These are phyloP conservation scores for Paramecium caudatum DNA, from an alignment of 73 alveolate genomes.

Conservation along the genomic window DNA sequence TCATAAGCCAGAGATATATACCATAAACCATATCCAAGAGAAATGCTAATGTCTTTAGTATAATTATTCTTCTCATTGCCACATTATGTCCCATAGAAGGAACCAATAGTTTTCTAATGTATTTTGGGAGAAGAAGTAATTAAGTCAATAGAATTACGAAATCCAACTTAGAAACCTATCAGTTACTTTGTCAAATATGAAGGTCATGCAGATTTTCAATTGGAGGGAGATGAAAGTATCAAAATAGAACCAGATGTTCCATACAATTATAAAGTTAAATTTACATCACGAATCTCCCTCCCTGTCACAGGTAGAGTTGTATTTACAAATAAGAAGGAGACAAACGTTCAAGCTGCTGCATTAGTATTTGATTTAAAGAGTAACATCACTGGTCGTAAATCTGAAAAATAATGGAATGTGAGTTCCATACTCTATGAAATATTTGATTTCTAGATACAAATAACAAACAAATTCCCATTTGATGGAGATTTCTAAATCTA, in stretches of 20 bases:
- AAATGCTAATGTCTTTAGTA: slow-evolving; percentile 90
- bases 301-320: slow-evolving; percentile 95
- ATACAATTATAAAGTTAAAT: slow-evolving; percentile 94
- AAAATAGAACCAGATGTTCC: slow-evolving; percentile 92
- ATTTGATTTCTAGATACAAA: slow-evolving; percentile 64
- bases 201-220: slow-evolving; percentile 84
- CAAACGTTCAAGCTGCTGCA: slow-evolving; percentile 98
- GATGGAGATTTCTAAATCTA: slow-evolving; percentile 80
- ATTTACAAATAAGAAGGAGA: slow-evolving; percentile 96
- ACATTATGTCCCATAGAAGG: slow-evolving; percentile 97
- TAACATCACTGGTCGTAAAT: slow-evolving; percentile 94
- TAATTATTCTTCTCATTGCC: slow-evolving; percentile 96
- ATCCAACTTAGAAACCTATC: slow-evolving; percentile 94
- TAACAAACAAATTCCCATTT: slow-evolving; percentile 69
- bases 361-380: slow-evolving; percentile 96
- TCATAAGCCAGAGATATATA: slow-evolving; percentile 84
- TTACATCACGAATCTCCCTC: slow-evolving; percentile 91
- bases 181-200: slow-evolving; percentile 97
- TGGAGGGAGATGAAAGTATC: slow-evolving; percentile 87
- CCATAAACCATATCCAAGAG: slow-evolving; percentile 95
- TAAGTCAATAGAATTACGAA: slow-evolving; percentile 91
- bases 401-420: slow-evolving; percentile 86
- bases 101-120: slow-evolving; percentile 93
- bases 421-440: slow-evolving; percentile 79
- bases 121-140: slow-evolving; percentile 95